Conservation (phyloP, 2,329 filamentous ascomycete species). For the Esteya vermicola region DNA sequence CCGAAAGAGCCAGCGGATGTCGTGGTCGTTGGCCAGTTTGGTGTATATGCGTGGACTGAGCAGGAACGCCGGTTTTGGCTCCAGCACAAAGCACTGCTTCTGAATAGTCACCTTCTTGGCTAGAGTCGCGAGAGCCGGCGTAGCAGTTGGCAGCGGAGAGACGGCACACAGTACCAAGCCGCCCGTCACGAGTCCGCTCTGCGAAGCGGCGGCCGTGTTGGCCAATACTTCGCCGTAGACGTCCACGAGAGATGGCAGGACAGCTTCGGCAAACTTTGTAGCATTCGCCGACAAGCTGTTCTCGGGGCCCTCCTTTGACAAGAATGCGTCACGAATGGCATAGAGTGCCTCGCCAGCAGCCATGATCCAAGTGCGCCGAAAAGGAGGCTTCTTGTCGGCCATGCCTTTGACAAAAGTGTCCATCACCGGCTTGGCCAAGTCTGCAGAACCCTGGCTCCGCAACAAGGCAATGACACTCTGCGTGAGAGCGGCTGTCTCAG, state of each 20-base stretch:
- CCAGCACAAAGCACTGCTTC: slow-evolving; percentile 50
- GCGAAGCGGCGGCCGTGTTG: slow-evolving; percentile 66
- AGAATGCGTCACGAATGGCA: too few relatives aligned
- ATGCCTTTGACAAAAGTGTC: slow-evolving; percentile 71
- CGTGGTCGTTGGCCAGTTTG: slow-evolving; percentile 60
- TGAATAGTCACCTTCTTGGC: slow-evolving; percentile 48
- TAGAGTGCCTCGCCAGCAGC: slow-evolving; percentile 59
- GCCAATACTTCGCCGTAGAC: slow-evolving; percentile 64
- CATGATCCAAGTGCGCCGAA: slow-evolving; percentile 69
- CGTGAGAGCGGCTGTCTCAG: slow-evolving; percentile 59
- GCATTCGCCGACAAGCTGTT: slow-evolving; percentile 34
- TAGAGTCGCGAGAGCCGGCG: slow-evolving; percentile 27
- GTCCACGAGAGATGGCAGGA: slow-evolving; percentile 44
- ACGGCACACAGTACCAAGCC: slow-evolving; percentile 63
- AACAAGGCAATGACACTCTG: slow-evolving; percentile 51
- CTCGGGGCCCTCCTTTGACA: too few relatives aligned
- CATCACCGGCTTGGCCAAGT: slow-evolving; percentile 50
- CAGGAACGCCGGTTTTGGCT: slow-evolving; percentile 78
- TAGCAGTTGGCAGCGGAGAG: slow-evolving; percentile 40
- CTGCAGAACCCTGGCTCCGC: slow-evolving; percentile 29
- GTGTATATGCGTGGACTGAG: slow-evolving; percentile 74
- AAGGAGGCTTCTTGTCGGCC: slow-evolving; percentile 66
- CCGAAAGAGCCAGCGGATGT: slow-evolving; percentile 62
- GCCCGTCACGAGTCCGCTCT: slow-evolving; percentile 68
- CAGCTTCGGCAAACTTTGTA: slow-evolving; percentile 35